phyloP scores from a whole-genome alignment of 768 basidiomycete genomes.

The Phaffia australis region DNA sequence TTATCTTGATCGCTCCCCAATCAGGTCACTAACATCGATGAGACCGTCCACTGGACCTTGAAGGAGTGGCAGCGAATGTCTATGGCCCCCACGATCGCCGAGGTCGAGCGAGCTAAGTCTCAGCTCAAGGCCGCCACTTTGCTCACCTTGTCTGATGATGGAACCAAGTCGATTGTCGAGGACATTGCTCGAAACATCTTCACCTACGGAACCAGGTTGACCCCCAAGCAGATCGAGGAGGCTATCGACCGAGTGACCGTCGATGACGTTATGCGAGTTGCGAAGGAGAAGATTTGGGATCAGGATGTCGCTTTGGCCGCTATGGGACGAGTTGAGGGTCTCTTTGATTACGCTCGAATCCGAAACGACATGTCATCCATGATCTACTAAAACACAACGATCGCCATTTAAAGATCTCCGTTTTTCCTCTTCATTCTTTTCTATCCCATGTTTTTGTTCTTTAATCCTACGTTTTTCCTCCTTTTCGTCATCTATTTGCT shows the following conservation, averaged over 20 bases:
- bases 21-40: slow-evolving; percentile 70
- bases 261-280: slow-evolving; percentile 76
- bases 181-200: slow-evolving; percentile 97
- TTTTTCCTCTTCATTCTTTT: not conserved
- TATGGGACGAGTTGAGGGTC: slow-evolving; percentile 77
- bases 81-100: slow-evolving; percentile 64
- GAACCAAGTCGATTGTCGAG: slow-evolving; percentile 93
- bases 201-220: slow-evolving; percentile 77
- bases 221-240: slow-evolving; percentile 85
- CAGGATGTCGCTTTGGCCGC: slow-evolving; percentile 63
- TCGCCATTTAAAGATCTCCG: not conserved
- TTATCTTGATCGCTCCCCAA: slow-evolving; percentile 9
- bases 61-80: slow-evolving; percentile 95
- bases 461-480: not conserved
- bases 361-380: slow-evolving; percentile 42
- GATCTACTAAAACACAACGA: slow-evolving; percentile 36
- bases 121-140: slow-evolving; percentile 92
- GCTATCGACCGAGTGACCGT: slow-evolving; percentile 80
- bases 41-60: slow-evolving; percentile 84
- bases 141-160: slow-evolving; percentile 62
- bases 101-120: slow-evolving; percentile 95
- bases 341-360: slow-evolving; percentile 81
- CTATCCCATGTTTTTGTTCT: not conserved
- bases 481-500: not conserved
- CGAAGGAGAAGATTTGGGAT: slow-evolving; percentile 27